phyloP scores from a whole-genome alignment of 2,329 filamentous ascomycete genomes.

The Trichoderma oligosporum region DNA sequence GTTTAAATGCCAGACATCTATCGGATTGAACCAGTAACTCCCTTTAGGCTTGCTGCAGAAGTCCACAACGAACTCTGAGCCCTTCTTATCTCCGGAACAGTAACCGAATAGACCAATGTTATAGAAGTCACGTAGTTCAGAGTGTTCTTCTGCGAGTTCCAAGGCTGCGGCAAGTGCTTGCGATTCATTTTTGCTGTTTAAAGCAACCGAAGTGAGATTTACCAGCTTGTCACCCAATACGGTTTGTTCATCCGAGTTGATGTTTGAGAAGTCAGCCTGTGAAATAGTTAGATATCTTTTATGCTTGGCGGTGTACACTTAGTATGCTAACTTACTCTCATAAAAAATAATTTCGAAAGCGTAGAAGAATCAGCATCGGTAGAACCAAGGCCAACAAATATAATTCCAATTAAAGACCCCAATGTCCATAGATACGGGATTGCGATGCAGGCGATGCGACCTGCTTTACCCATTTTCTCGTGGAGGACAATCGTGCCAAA shows the following conservation, averaged over 20 bases:
- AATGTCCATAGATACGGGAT: conserved; percentile 12
- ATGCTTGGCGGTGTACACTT: not conserved
- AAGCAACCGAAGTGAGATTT: not conserved
- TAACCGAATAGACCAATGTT: conserved; percentile 13
- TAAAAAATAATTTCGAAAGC: not conserved
- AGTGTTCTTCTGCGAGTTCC: not conserved
- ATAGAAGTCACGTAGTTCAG: conserved; percentile 11
- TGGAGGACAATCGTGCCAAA: not conserved
- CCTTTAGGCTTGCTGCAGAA: conserved; percentile 11
- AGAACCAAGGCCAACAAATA: conserved; percentile 12
- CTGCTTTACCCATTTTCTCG: conserved; percentile 2
- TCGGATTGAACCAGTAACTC: conserved; percentile 16
- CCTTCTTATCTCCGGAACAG: conserved; percentile 1
- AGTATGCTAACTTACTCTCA: conserved; percentile 4
- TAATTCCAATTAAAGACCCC: conserved; percentile 4
- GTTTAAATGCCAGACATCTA: conserved; percentile 14
- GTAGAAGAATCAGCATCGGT: conserved; percentile 8
- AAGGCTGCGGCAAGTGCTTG: conserved; percentile 11
- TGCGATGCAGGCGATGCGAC: conserved; percentile 3
- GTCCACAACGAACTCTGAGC: not conserved
- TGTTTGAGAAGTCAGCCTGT: conserved; percentile 13
- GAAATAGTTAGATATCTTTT: not conserved
- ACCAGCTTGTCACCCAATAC: conserved; percentile 5
- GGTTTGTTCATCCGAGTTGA: conserved; percentile 1
- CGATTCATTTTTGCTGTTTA: not conserved